phyloP scores from a whole-genome alignment of 1,284 basidiomycete genomes.

The Malassezia yamatoensis region DNA sequence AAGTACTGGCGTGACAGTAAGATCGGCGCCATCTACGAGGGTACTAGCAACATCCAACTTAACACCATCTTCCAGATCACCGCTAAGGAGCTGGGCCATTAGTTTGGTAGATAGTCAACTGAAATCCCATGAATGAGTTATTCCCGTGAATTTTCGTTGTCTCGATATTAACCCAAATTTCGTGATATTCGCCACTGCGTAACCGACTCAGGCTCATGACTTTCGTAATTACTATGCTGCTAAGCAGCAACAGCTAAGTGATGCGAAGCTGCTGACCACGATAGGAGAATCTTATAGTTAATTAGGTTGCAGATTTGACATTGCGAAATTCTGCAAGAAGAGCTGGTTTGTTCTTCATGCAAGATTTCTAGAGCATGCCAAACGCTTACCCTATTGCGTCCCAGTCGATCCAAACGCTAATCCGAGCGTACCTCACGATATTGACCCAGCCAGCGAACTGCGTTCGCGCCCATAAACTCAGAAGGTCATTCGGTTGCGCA shows the following conservation, averaged over 20 bases:
- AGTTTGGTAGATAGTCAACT: not conserved
- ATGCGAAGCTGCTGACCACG: too few species aligned
- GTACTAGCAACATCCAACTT: slow-evolving; percentile 72
- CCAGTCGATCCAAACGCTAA: slow-evolving; percentile 6
- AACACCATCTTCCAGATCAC: slow-evolving; percentile 76
- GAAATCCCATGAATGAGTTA: not conserved
- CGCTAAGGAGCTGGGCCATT: slow-evolving; percentile 30
- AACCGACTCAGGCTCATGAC: too few species aligned
- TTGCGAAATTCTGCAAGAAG: too few species aligned
- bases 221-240: too few species aligned
- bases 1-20: slow-evolving; percentile 77
- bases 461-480: slow-evolving; percentile 12
- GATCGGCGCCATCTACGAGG: slow-evolving; percentile 69
- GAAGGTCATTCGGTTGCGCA: slow-evolving; percentile 2
- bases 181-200: too few species aligned
- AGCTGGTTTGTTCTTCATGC: too few species aligned
- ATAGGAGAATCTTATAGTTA: too few species aligned
- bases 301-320: too few species aligned
- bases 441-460: slow-evolving; percentile 13
- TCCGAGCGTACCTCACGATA: slow-evolving; percentile 9
- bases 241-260: too few species aligned
- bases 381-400: not conserved
- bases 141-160: not conserved
- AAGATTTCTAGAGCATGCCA: too few species aligned
- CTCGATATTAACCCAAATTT: not conserved